Evolutionary conservation across 768 basidiomycete genomes (phyloP).

Genomic region (Suillus discolor): DNA sequence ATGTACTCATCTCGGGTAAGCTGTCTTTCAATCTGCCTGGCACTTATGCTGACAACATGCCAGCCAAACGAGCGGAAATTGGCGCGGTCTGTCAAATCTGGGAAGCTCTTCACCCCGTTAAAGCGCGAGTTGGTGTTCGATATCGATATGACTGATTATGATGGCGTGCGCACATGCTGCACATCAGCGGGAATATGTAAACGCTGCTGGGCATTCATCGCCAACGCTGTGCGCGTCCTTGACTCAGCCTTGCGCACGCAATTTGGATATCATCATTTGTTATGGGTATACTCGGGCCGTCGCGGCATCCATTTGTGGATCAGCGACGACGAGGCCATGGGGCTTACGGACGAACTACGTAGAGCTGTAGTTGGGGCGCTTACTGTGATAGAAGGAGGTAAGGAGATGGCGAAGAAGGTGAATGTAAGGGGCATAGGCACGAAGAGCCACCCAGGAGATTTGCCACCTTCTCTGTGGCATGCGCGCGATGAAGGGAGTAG

Average conservation of each 20-base stretch:
- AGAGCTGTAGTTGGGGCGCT: slow-evolving; percentile 85
- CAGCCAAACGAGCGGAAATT: slow-evolving; percentile 92
- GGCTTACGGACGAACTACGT: slow-evolving; percentile 89
- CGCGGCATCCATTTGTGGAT: slow-evolving; percentile 99
- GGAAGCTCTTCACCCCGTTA: slow-evolving; percentile 59
- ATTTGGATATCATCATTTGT: slow-evolving; percentile 86
- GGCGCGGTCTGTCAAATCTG: slow-evolving; percentile 49
- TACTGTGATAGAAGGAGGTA: slow-evolving; percentile 80
- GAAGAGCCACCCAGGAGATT: slow-evolving; percentile 22
- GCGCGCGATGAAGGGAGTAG: slow-evolving; percentile 52
- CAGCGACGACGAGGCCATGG: slow-evolving; percentile 85
- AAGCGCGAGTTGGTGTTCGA: slow-evolving; percentile 96
- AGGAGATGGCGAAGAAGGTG: slow-evolving; percentile 81
- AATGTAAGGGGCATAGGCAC: slow-evolving; percentile 58
- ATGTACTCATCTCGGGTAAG: slow-evolving; percentile 85
- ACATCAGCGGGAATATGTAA: slow-evolving; percentile 88
- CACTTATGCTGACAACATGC: slow-evolving; percentile 4
- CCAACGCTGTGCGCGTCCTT: slow-evolving; percentile 86
- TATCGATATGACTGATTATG: slow-evolving; percentile 99
- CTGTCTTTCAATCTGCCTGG: slow-evolving; percentile 15
- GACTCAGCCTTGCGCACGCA: slow-evolving; percentile 80
- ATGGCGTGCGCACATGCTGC: slow-evolving; percentile 93
- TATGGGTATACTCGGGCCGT: slow-evolving; percentile 99
- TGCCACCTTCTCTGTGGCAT: slow-evolving; percentile 75
- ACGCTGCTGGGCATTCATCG: slow-evolving; percentile 94